Evolutionary conservation across 495 filamentous ascomycete genomes (phyloP).

Genomic region (Aspergillus biplanus): DNA sequence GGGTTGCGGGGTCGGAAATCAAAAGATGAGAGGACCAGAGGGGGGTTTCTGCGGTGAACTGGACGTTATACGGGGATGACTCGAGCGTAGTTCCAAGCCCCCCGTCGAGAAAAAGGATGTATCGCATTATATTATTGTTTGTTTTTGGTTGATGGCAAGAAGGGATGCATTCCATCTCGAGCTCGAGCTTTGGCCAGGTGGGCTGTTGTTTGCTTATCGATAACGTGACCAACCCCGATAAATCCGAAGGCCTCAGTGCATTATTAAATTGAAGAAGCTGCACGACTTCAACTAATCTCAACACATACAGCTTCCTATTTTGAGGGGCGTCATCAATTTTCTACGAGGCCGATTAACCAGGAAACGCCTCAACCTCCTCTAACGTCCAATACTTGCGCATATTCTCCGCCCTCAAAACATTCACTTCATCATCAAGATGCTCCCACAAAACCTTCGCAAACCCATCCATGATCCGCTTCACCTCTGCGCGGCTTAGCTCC

Average conservation of each 20-base stretch:
- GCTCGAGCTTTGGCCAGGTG: too few species aligned
- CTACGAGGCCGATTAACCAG: not conserved
- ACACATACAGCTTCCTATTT: too few species aligned
- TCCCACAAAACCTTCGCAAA: slow-evolving; percentile 68
- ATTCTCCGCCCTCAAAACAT: slow-evolving; percentile 73
- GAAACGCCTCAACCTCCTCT: not conserved
- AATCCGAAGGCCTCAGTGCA: too few species aligned
- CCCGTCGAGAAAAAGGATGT: slow-evolving; percentile 57
- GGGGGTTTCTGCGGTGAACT: slow-evolving; percentile 49
- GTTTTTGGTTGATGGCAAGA: not conserved
- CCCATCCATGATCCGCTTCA: slow-evolving; percentile 70
- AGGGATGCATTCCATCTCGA: too few species aligned
- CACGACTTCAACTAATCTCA: too few species aligned
- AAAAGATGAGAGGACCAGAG: slow-evolving; percentile 71
- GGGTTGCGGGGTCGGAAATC: slow-evolving; percentile 49
- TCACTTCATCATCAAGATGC: slow-evolving; percentile 75
- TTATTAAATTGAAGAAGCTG: too few species aligned
- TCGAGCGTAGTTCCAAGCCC: slow-evolving; percentile 69
- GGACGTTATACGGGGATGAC: slow-evolving; percentile 45
- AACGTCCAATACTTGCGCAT: slow-evolving; percentile 81
- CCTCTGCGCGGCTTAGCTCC: slow-evolving; percentile 67
- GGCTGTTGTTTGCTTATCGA: too few species aligned
- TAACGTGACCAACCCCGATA: not conserved
- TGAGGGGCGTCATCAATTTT: too few species aligned
- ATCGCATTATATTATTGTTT: slow-evolving; percentile 4